These are phyloP conservation scores for Clitopilus passeckerianus DNA, from an alignment of 768 basidiomycete genomes.

Conservation along the genomic window DNA sequence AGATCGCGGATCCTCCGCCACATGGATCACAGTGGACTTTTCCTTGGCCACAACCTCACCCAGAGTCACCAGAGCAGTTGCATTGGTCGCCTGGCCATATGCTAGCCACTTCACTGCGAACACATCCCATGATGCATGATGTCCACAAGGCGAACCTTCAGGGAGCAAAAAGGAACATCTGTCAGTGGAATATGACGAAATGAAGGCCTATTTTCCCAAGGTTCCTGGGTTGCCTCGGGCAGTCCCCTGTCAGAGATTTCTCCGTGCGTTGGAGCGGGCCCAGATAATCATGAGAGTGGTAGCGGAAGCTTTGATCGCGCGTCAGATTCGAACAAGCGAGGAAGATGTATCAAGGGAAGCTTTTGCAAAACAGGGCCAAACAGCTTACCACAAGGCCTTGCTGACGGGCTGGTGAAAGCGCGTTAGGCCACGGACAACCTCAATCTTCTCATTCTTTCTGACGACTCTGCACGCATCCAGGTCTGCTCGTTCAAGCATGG, in stretches of 20 bases:
- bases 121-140: no score
- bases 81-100: not conserved
- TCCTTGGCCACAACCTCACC: no score
- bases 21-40: not conserved
- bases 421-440: not conserved
- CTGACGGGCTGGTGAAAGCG: not conserved
- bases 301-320: not conserved
- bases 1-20: not conserved
- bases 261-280: not conserved
- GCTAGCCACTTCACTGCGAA: not conserved
- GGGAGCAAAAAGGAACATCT: not conserved
- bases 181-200: not conserved
- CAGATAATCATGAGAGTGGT: not conserved
- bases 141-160: not conserved
- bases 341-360: not conserved
- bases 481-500: conserved; percentile 34
- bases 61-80: no score
- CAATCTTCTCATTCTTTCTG: not conserved
- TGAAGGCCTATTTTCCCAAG: not conserved
- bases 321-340: not conserved
- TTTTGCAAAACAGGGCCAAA: not conserved
- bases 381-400: not conserved
- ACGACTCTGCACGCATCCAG: not conserved
- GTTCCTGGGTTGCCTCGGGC: not conserved
- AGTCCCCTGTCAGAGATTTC: not conserved